Base-by-base conservation (phyloP, 2,329 filamentous ascomycete species). In the Paraphaeosphaeria sporulosa region DNA sequence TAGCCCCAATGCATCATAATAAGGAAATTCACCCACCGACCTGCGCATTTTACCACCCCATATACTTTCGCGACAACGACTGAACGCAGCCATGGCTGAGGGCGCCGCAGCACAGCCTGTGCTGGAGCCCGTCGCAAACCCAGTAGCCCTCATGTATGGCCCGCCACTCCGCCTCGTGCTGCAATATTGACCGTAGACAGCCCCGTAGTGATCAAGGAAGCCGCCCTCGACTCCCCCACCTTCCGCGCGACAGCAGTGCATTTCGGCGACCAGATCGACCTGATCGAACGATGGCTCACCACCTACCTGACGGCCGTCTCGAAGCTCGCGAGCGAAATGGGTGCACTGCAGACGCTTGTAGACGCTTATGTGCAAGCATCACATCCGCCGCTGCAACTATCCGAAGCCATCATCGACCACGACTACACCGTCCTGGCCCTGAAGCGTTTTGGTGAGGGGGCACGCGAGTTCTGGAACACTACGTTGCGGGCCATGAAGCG, bases 191-290 rank as follows among this genome's bases (percentile, higher is more conserved):
- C 61, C 65, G 32, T 43, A 25, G 42, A 42, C 66, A 89, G 87
- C 59, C 93, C 95, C 47, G 94, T 98, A 38, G 89, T 89, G 62
- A 86, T 98, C 69, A 95, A 94, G 81, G 95, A 99, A 85, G 95
- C 95, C 53, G 91, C 93, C 21, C 90, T 98, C 81, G 95, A 99
- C 80, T 97, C 94, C 42, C 95, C 95, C 27, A 96, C 94, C 38
- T 98, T 98, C 78, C 92, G 95, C 66, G 92, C 94, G 49, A 92
- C 92, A 23, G 87, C 92, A 44, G 82, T 90, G 49, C 93, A 97
- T 80, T 97, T 97, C 75, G 86, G 88, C 64, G 95, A 98, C 66
- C 94, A 99, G 81, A 87, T 97, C 71, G 95, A 98, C 66, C 86
- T 88, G 58, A 86, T 98, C 61, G 95, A 98, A 79, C 89, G 87